A percentile compares a stretch with the other conserved stretches of the same genome.
Conservation (phyloP, 2,329 filamentous ascomycete species). For the Pseudogymnoascus sp. region DNA sequence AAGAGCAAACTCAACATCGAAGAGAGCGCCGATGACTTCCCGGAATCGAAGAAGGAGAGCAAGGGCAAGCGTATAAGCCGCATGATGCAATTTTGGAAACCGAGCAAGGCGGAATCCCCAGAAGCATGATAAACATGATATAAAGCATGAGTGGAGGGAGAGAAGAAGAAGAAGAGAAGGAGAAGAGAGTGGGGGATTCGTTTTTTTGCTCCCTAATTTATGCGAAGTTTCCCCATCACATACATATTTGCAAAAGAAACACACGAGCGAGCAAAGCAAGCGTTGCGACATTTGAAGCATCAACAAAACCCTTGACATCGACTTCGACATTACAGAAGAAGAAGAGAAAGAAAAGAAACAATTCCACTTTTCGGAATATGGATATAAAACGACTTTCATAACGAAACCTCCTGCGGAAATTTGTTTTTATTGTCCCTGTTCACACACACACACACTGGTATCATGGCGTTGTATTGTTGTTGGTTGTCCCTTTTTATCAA, state of each 20-base stretch:
- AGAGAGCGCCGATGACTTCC: slow-evolving; percentile 42
- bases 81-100: slow-evolving; percentile 71
- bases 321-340: too few relatives aligned
- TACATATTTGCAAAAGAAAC: neutral
- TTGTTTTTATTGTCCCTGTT: neutral
- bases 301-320: neutral
- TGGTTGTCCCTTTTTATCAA: neutral
- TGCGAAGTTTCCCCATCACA: neutral
- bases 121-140: neutral
- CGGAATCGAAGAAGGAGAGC: slow-evolving; percentile 53
- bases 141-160: neutral
- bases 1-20: slow-evolving; percentile 68
- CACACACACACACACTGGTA: neutral
- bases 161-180: too few relatives aligned
- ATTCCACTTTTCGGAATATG: slow-evolving; percentile 7
- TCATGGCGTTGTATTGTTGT: neutral
- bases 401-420: neutral
- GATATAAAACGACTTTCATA: slow-evolving; percentile 9
- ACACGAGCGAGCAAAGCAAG: slow-evolving; percentile 6
- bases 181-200: neutral
- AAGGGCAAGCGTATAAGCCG: slow-evolving; percentile 64
- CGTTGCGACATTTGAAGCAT: slow-evolving; percentile 1
- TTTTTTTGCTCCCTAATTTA: slow-evolving; percentile 7
- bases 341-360: neutral
- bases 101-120: neutral